phyloP scores from a whole-genome alignment of 108 stramenopile species.

The Cafeteria roenbergensis region DNA sequence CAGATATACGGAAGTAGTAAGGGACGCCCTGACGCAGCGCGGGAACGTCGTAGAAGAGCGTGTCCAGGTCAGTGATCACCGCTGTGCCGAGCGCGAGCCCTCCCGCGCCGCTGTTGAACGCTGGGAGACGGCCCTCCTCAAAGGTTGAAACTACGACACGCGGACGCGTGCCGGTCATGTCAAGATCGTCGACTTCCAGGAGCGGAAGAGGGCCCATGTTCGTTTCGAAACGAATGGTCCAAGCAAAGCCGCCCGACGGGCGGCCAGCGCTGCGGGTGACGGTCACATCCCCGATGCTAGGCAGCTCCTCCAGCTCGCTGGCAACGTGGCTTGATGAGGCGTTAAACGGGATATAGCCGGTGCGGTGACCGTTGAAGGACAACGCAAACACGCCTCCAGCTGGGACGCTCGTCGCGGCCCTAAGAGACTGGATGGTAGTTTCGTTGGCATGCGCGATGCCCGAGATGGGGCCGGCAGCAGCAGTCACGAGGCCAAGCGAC shows the following conservation, averaged over 20 bases:
- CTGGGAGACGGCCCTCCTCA: conserved; percentile 2
- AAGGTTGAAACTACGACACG: not conserved
- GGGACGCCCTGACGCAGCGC: conserved; percentile 50
- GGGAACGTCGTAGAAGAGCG: conserved; percentile 21
- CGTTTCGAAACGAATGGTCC: conserved; percentile 57
- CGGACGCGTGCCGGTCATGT: not conserved
- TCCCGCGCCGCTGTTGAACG: conserved; percentile 23
- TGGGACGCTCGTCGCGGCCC: too few species aligned
- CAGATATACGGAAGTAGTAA: conserved; percentile 57
- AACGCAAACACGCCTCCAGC: conserved; percentile 10
- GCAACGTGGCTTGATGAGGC: conserved; percentile 54
- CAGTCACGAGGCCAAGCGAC: too few species aligned
- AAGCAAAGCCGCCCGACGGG: conserved; percentile 30
- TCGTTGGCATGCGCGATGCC: too few species aligned
- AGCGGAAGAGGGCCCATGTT: conserved; percentile 50
- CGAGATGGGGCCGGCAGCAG: too few species aligned
- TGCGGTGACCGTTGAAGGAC: conserved; percentile 19
- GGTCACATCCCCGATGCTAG: conserved; percentile 51
- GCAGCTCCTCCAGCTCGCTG: conserved; percentile 55
- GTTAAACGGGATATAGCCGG: conserved; percentile 34
- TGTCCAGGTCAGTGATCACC: conserved; percentile 32
- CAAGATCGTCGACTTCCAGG: conserved; percentile 22
- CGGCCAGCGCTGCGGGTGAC: conserved; percentile 27
- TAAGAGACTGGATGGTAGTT: too few species aligned
- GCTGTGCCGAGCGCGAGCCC: conserved; percentile 10